Base-by-base conservation (phyloP, 1,284 basidiomycete species). In the Vanrija sp. region DNA sequence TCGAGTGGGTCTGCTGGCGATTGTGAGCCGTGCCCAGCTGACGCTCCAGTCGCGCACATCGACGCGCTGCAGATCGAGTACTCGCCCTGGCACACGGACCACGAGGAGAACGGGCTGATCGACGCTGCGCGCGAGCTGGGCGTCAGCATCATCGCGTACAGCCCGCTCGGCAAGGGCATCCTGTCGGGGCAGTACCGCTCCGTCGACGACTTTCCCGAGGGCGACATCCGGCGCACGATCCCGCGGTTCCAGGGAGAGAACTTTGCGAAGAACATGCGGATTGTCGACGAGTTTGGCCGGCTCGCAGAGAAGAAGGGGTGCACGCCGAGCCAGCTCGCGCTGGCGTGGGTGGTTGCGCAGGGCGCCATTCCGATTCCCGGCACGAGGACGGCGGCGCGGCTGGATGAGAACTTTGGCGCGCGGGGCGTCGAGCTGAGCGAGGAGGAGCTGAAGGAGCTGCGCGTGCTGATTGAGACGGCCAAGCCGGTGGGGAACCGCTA, bases 31-130 rank as follows among this genome's bases (percentile, higher is more conserved):
- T 3, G 25, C 27, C 24, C 24, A 25, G 23, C 45, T 41, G 19
- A 45, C 56, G 53, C 24, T 25, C 25, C 61, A 64, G 67, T 77
- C 45, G 71, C 65, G 10, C 68, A 77, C 45, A 76, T 78, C 54
- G 75, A 77, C 49, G 75, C 76, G 6, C 51, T 76, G 9, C 75
- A 77, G 60, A 74, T 76, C 62, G 76, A 79, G 52, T 79, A 78
- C 65, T 76, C 71, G 5, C 74, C 77, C 0, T 79, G 73, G 68
- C 69, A 64, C 50, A 66, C 71, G 35, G 75, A 77, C 45, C 76
- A 75, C 41, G 75, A 75, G 59, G 54, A 69, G 1, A 70, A 72
- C 41, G 78, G 73, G 14, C 71, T 79, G 12, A 65, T 79, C 36
- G 66, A 66, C 6, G 65, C 70, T 8, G 76, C 76, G 50, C 61